phyloP scores from a whole-genome alignment of 345 rosid species.

The Lepidium africanum region DNA sequence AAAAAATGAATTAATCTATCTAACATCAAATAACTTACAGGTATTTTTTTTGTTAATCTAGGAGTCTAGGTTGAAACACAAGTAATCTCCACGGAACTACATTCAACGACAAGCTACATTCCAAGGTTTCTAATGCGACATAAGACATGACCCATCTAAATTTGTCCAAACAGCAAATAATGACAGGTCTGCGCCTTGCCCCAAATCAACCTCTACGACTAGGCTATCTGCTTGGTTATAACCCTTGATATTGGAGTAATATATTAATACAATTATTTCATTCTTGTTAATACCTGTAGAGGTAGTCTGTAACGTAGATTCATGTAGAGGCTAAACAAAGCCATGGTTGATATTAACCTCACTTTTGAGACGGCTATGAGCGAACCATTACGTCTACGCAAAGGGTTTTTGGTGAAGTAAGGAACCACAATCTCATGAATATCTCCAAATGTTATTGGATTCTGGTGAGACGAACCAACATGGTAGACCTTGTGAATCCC shows the following conservation, averaged over 20 bases:
- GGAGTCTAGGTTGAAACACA: too few relatives aligned
- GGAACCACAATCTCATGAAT: constrained; percentile 6
- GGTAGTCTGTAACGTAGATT: constrained; percentile 25
- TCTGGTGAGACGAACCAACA: constrained; percentile 24
- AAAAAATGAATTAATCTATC: too few relatives aligned
- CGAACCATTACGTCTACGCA: constrained; percentile 14
- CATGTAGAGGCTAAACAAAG: constrained; percentile 17
- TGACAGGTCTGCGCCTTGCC: too few relatives aligned
- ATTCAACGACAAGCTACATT: too few relatives aligned
- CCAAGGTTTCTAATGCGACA: too few relatives aligned
- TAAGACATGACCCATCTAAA: too few relatives aligned
- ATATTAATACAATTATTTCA: background rate
- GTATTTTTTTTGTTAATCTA: too few relatives aligned
- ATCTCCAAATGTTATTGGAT: constrained; percentile 11
- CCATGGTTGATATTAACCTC: constrained; percentile 12
- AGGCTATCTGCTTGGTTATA: too few relatives aligned
- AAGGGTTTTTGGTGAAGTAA: constrained; percentile 20
- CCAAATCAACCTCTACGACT: too few relatives aligned
- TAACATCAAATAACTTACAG: too few relatives aligned
- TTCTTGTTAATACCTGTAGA: constrained; percentile 10
- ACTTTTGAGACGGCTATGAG: constrained; percentile 9
- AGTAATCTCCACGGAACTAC: too few relatives aligned
- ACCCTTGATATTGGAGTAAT: background rate
- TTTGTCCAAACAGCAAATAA: too few relatives aligned
- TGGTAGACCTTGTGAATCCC: constrained; percentile 20